Evolutionary conservation across 2,329 filamentous ascomycete species (phyloP), one percentile per base, ranked within the genome.

Genomic region (Fusarium udum): DNA sequence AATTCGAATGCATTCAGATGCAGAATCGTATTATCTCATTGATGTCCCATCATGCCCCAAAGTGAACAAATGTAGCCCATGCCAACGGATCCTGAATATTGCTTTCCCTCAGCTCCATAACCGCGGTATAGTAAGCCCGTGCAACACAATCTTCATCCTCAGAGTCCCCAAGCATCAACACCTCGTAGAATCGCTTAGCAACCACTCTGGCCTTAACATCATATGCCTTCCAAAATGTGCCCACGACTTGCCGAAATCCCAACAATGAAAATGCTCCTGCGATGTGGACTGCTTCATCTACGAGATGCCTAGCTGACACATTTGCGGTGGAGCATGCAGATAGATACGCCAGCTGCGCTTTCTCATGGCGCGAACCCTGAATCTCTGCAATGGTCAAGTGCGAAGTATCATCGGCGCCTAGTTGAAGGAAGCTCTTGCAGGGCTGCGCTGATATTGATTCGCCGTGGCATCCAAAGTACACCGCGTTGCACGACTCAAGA

Each of bases 401-500:
- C 2, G 46, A 51, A 1, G 7, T 4, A 1, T 0, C 15, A 18
- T 32, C 15, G 11, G 22, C 4, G 28, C 46, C 46, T 0, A 51
- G 46, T 2, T 51, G 1, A 0, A 51, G 7, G 3, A 3, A 51
- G 15, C 46, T 34, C 0, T 2, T 6, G 22, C 46, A 51, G 2
- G 46, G 31, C 0, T 32, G 7, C 0, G 15, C 3, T 9, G 46
- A 51, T 0, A 24, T 4, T 13, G 31, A 51, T 24, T 34, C 0
- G 6, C 46, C 31, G 11, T 51, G 46, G 11, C 46, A 51, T 3
- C 31, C 46, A 0, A 34, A 32, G 31, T 7, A n/a, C 31, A 51
- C 31, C 0, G 22, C 46, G 7, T 7, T 32, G 0, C 28, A 51
- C 0, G 11, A 2, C 12, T 3, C 46, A 1, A 34, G 28, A 13